phyloP scores from a whole-genome alignment of 2,329 filamentous ascomycete species.

The Aspergillus felis region DNA sequence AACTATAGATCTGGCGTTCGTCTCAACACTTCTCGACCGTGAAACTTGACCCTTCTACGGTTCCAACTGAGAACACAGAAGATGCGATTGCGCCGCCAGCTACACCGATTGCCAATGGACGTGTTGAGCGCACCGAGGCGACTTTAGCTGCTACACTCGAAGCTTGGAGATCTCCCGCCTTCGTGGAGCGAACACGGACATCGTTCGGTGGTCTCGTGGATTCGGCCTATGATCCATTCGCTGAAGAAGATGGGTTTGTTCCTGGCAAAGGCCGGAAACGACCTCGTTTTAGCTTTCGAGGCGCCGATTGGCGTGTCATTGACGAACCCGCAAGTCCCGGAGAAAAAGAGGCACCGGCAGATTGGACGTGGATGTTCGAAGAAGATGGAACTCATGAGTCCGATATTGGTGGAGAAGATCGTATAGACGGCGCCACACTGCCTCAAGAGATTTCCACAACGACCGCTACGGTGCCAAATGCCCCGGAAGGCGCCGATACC shows the following conservation, averaged over 20 bases:
- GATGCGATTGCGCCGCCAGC: slow-evolving; percentile 16
- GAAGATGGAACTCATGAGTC: slow-evolving; percentile 14
- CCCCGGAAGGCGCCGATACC: not conserved
- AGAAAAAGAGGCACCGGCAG: slow-evolving; percentile 44
- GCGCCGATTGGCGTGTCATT: slow-evolving; percentile 69
- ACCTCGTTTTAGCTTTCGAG: slow-evolving; percentile 63
- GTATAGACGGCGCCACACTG: not conserved
- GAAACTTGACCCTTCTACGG: slow-evolving; percentile 49
- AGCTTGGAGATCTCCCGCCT: slow-evolving; percentile 74
- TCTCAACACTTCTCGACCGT: slow-evolving; percentile 35
- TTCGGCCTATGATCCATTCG: slow-evolving; percentile 61
- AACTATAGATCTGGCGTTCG: slow-evolving; percentile 23
- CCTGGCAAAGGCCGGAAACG: slow-evolving; percentile 64
- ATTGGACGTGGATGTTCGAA: slow-evolving; percentile 27
- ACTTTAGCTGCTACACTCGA: slow-evolving; percentile 35
- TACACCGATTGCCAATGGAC: slow-evolving; percentile 23
- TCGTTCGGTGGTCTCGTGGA: slow-evolving; percentile 67
- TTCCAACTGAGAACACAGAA: slow-evolving; percentile 20
- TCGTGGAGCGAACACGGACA: slow-evolving; percentile 66
- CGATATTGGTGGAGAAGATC: slow-evolving; percentile 11
- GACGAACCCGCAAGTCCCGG: slow-evolving; percentile 66
- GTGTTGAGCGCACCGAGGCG: slow-evolving; percentile 8
- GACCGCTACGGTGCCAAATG: not conserved
- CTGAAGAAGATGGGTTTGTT: slow-evolving; percentile 61
- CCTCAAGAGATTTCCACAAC: slow-evolving; percentile 4